Evolutionary conservation across 768 basidiomycete genomes (phyloP), one percentile per base, ranked within the genome.

Genomic region (Galerina sulciceps): DNA sequence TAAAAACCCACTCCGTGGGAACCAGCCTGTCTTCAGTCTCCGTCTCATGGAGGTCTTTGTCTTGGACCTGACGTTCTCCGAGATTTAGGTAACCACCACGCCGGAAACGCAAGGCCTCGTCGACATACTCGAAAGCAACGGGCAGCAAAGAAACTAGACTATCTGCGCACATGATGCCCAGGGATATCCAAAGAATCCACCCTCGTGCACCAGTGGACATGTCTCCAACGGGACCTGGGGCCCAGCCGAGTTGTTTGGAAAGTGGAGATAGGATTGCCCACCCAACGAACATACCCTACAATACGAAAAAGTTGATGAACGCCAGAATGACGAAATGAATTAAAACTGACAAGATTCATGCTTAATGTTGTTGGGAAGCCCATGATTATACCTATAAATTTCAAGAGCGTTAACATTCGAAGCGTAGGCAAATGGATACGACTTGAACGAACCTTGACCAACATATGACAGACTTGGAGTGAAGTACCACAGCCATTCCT

Each of bases 141-240:
- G 95, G 93, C 15, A 93, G 64, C 23, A 99, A 85, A 10, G 93
- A 94, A 37, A 98, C 82, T 58, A 98, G 72, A 52, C 89, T 90
- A 74, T 99, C 96, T 36, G 94, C 85, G 71, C 90, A 93, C 96
- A 99, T 98, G 67, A 96, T 91, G 4, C 95, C 96, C 36, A 99
- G 81, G 1, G 94, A 91, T 18, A 89, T 83, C 96, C 96, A 99
- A n/a, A 99, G 84, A 54, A 96, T 94, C 94, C 94, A 96, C 35
- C 93, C 93, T 51, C 96, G 85, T n/a, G 94, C 89, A 41, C 96
- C 96, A 58, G 82, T 81, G 4, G 88, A 81, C 83, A 94, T 93
- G 64, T 93, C 91, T 1, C 88, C 86, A 5, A 96, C 94, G 9
- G 91, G 87, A 4, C 95, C 96, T 44, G 96, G 94, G 0, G 96